Conservation (phyloP, 495 filamentous ascomycete species). For the Penicillium subrubescens region DNA sequence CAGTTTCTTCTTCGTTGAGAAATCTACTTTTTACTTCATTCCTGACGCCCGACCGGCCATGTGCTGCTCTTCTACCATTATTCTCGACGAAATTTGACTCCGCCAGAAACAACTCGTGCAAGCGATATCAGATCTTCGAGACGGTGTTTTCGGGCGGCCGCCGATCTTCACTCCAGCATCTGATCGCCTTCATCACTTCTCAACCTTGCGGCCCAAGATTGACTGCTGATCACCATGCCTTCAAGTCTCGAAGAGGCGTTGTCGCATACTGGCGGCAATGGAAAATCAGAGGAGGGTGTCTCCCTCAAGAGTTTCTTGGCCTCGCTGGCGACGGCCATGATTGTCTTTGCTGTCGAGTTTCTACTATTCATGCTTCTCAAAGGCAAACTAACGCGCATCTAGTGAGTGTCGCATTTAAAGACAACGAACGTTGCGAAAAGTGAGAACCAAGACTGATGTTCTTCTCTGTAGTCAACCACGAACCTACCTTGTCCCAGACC, state of each 20-base stretch:
- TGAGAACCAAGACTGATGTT: background rate
- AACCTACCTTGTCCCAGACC: conserved; percentile 88
- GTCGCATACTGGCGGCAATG: conserved; percentile 41
- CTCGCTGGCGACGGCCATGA: conserved; percentile 68
- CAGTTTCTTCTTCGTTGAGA: background rate
- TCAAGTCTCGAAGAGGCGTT: conserved; percentile 40
- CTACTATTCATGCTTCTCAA: conserved; percentile 76
- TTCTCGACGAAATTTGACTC: background rate
- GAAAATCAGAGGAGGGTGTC: conserved; percentile 49
- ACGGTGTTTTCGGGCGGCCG: background rate
- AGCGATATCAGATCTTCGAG: background rate
- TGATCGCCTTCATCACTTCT: background rate
- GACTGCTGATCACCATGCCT: conserved; percentile 26
- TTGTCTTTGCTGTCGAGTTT: conserved; percentile 78
- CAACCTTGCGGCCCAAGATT: background rate
- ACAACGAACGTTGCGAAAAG: background rate
- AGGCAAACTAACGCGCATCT: conserved; percentile 79
- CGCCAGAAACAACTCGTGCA: background rate
- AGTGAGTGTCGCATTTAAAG: conserved; percentile 54
- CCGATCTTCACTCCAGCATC: conserved; percentile 4
- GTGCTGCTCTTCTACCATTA: background rate
- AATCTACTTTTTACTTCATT: conserved; percentile 1
- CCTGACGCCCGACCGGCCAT: background rate
- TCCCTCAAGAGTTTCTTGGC: conserved; percentile 66
- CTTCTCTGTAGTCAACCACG: conserved; percentile 65